Percentiles rank a stretch among this genome's conserved stretches.
Conservation (phyloP, 2,329 filamentous ascomycete genomes). For the Periglandula ipomoeae region DNA sequence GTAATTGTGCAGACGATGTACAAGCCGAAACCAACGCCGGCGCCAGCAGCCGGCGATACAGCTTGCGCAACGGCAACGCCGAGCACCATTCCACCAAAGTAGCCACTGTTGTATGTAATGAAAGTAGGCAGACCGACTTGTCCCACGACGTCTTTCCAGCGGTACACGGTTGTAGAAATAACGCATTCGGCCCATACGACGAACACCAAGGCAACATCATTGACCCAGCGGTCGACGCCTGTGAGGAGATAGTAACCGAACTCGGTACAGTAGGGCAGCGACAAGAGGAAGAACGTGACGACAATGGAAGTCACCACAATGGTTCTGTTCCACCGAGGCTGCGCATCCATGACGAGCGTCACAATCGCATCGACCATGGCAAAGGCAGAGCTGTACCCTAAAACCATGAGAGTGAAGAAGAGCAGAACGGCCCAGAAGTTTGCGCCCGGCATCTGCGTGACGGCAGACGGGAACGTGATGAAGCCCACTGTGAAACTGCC, state of each 20-base stretch:
- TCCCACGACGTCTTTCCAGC: constrained; percentile 37
- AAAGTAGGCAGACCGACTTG: constrained; percentile 36
- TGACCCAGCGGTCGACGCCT: constrained; percentile 47
- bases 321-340: constrained; percentile 35
- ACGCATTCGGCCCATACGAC: constrained; percentile 44
- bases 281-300: constrained; percentile 42
- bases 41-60: constrained; percentile 33
- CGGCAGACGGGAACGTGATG: constrained; percentile 46
- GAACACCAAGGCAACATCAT: constrained; percentile 44
- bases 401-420: constrained; percentile 49
- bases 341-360: constrained; percentile 43
- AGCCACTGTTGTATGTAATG: constrained; percentile 38
- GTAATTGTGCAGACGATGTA: constrained; percentile 32
- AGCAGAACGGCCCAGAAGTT: constrained; percentile 50
- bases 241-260: constrained; percentile 48
- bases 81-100: constrained; percentile 42
- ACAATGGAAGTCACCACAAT: constrained; percentile 40
- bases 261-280: constrained; percentile 46
- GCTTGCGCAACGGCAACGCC: constrained; percentile 42
- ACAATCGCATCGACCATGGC: constrained; percentile 49
- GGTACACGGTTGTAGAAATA: constrained; percentile 42
- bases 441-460: constrained; percentile 45
- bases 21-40: constrained; percentile 43
- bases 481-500: constrained; percentile 50
- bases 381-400: constrained; percentile 50